These are phyloP conservation scores for Entamoeba invadens DNA, from an alignment of 208 protist species.

Conservation along the genomic window DNA sequence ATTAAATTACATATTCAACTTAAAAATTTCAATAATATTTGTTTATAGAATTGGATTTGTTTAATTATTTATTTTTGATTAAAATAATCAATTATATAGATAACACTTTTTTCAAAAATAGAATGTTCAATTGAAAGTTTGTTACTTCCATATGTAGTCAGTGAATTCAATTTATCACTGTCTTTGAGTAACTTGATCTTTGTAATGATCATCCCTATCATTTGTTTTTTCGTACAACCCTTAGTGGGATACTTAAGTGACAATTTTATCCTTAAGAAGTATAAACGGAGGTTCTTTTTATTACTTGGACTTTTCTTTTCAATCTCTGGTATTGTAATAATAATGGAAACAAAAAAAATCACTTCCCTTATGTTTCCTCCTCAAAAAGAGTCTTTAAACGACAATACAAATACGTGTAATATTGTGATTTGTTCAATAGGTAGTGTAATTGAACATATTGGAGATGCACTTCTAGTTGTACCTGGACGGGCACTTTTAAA, in stretches of 20 bases:
- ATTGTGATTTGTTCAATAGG: not conserved
- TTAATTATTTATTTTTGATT: too few species aligned
- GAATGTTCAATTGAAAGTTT: not conserved
- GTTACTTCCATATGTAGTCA: not conserved
- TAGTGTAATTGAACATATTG: not conserved
- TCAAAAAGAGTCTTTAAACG: not conserved
- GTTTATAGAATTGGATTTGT: too few species aligned
- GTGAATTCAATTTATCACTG: not conserved
- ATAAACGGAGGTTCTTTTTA: not conserved
- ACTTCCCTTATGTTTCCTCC: not conserved
- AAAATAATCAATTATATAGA: too few species aligned
- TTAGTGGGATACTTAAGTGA: not conserved
- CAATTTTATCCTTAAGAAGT: not conserved
- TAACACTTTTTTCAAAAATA: too few species aligned
- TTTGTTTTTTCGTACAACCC: not conserved
- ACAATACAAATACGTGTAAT: not conserved
- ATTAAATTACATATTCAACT: too few species aligned
- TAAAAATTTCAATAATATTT: too few species aligned
- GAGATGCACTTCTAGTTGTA: not conserved
- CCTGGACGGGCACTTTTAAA: not conserved
- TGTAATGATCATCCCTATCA: not conserved
- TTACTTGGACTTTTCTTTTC: not conserved
- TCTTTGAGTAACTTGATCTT: not conserved
- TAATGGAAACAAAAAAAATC: not conserved
- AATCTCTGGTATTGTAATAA: not conserved